These are phyloP conservation scores for Rhytidhysteron rufulum DNA, from an alignment of 2,329 filamentous ascomycete genomes.

Conservation along the genomic window DNA sequence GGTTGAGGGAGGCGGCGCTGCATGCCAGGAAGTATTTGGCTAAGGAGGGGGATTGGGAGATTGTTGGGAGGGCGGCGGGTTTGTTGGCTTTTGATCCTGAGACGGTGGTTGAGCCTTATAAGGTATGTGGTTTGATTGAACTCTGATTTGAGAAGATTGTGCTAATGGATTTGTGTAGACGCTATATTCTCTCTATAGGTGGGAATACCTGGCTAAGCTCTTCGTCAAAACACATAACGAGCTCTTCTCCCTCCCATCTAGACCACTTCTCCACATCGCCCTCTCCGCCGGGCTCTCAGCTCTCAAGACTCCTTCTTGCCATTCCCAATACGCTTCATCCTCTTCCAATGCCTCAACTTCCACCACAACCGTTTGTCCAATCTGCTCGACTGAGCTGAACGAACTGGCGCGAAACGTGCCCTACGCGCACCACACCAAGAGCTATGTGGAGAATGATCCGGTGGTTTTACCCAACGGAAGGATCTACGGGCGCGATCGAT, in stretches of 20 bases:
- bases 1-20: slow-evolving; percentile 69
- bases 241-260: slow-evolving; percentile 75
- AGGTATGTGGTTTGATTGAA: slow-evolving; percentile 39
- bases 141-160: slow-evolving; percentile 5
- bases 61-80: slow-evolving; percentile 69
- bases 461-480: slow-evolving; percentile 82
- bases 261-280: slow-evolving; percentile 84
- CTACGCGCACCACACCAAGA: slow-evolving; percentile 93
- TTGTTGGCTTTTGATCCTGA: slow-evolving; percentile 71
- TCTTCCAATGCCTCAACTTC: slow-evolving; percentile 52
- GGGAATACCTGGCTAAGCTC: slow-evolving; percentile 70
- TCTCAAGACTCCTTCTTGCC: slow-evolving; percentile 91
- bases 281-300: slow-evolving; percentile 88
- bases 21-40: slow-evolving; percentile 81
- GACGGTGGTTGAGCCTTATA: slow-evolving; percentile 58
- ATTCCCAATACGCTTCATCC: slow-evolving; percentile 61
- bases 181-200: slow-evolving; percentile 71
- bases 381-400: slow-evolving; percentile 93
- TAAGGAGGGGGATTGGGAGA: slow-evolving; percentile 65
- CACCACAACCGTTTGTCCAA: slow-evolving; percentile 80
- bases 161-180: slow-evolving; percentile 44
- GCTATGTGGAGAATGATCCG: slow-evolving; percentile 82
- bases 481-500: slow-evolving; percentile 72
- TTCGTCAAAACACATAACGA: slow-evolving; percentile 85
- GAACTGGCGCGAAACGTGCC: slow-evolving; percentile 83